These are phyloP conservation scores for Xylariales sp. DNA, from an alignment of 2,329 filamentous ascomycete genomes.

Conservation along the genomic window DNA sequence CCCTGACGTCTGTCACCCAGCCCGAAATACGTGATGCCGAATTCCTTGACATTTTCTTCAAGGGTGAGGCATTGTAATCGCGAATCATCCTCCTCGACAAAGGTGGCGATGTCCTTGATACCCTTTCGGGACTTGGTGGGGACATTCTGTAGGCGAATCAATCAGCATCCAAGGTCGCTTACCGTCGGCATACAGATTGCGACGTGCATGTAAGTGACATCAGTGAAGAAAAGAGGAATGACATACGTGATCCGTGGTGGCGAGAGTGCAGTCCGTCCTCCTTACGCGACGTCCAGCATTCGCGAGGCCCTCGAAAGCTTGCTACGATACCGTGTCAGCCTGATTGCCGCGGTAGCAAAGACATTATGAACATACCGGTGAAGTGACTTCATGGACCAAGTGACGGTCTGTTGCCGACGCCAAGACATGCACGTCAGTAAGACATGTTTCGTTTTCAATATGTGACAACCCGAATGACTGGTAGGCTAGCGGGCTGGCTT, in stretches of 20 bases:
- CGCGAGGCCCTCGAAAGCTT: slow-evolving; percentile 96
- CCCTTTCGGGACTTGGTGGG: slow-evolving; percentile 90
- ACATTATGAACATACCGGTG: slow-evolving; percentile 72
- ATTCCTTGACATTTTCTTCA: slow-evolving; percentile 97
- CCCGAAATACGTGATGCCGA: slow-evolving; percentile 96
- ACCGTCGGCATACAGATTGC: slow-evolving; percentile 23
- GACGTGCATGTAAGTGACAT: slow-evolving; percentile 19
- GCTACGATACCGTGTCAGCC: slow-evolving; percentile 61
- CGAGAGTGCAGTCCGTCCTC: slow-evolving; percentile 95
- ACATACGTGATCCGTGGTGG: slow-evolving; percentile 94
- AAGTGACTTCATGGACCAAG: slow-evolving; percentile 98
- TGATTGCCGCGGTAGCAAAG: slow-evolving; percentile 11
- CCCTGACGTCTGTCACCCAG: slow-evolving; percentile 96
- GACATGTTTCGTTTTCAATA: not conserved
- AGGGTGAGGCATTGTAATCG: slow-evolving; percentile 93
- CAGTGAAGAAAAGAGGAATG: not conserved
- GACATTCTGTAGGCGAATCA: slow-evolving; percentile 74
- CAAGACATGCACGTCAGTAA: slow-evolving; percentile 32
- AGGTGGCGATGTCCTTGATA: slow-evolving; percentile 92
- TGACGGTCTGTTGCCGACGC: slow-evolving; percentile 75
- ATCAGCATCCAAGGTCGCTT: slow-evolving; percentile 28
- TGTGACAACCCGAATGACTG: slow-evolving; percentile 16
- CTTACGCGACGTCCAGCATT: slow-evolving; percentile 90
- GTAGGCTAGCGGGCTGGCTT: not conserved
- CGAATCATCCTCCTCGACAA: slow-evolving; percentile 95